Percentiles rank a stretch among this genome's conserved stretches.
Conservation (phyloP, 768 basidiomycete genomes). For the Cubamyces lactineus region DNA sequence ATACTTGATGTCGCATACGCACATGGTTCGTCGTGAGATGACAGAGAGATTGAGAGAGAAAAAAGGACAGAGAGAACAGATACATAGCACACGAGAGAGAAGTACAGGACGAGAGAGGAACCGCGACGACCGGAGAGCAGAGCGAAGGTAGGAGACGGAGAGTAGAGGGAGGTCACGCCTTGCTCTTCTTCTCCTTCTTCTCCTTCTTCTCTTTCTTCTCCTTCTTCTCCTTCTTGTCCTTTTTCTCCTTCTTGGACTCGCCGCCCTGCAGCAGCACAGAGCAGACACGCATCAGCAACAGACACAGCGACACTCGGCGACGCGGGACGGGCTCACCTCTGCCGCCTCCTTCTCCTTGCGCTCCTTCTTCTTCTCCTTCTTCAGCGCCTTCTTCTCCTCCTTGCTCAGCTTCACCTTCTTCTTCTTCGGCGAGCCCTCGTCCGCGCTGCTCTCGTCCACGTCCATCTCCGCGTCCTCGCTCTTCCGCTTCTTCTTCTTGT, state of each 20-base stretch:
- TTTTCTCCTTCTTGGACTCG: conserved; percentile 42
- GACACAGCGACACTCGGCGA: background rate
- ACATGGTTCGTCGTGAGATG: background rate
- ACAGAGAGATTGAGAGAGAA: background rate
- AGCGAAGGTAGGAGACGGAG: conserved; percentile 1
- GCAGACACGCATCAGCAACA: conserved; percentile 3
- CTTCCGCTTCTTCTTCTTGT: conserved; percentile 70
- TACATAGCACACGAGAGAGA: conserved; percentile 23
- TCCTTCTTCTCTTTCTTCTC: conserved; percentile 53
- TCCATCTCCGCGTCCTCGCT: conserved; percentile 60
- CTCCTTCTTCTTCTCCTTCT: conserved; percentile 73
- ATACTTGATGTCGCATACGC: conserved; percentile 3
- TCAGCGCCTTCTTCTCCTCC: conserved; percentile 85
- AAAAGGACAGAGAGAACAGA: conserved; percentile 6
- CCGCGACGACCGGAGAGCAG: conserved; percentile 5
- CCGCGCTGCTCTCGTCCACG: conserved; percentile 50
- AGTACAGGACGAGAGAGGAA: conserved; percentile 16
- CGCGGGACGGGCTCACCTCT: conserved; percentile 38
- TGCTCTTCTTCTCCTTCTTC: conserved; percentile 61
- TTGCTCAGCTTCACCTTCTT: conserved; percentile 82
- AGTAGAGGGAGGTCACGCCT: conserved; percentile 33
- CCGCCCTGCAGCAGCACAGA: conserved; percentile 34
- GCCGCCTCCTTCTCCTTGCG: conserved; percentile 50
- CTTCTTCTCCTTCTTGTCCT: conserved; percentile 42
- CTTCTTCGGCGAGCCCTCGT: conserved; percentile 65